Conservation (phyloP, 306 rosid genomes). For the Ormosia semicastrata region DNA sequence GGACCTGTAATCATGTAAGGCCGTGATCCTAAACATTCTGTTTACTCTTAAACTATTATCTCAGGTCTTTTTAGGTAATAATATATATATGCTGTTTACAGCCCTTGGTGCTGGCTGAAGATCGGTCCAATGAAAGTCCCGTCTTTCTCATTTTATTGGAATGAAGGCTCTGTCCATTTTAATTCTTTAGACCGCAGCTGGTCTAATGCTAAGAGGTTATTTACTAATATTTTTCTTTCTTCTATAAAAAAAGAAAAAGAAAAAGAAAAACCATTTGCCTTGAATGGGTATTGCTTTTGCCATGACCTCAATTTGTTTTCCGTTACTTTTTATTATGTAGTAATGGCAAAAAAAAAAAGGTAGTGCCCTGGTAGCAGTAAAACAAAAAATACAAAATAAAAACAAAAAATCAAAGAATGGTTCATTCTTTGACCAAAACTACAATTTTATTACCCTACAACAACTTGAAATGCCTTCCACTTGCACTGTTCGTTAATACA, state of each 20-base stretch:
- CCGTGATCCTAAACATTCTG: conserved; percentile 22
- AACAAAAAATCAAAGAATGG: neutral
- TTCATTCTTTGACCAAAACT: neutral
- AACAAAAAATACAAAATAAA: neutral
- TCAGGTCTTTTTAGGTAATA: neutral
- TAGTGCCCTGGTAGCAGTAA: neutral
- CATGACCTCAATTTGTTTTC: neutral
- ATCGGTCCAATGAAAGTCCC: neutral
- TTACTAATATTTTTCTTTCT: neutral
- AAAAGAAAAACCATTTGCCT: neutral
- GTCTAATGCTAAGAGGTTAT: neutral
- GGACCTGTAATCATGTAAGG: conserved; percentile 38
- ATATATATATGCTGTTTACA: neutral
- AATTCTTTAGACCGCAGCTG: neutral
- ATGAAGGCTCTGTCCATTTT: neutral
- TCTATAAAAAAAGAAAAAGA: too few relatives aligned
- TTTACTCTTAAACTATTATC: conserved; percentile 8
- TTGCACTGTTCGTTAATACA: conserved; percentile 4
- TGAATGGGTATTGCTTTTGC: neutral
- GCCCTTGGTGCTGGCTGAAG: neutral
- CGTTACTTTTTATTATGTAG: neutral
- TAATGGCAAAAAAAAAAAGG: neutral
- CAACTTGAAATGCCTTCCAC: neutral
- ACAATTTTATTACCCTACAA: neutral
- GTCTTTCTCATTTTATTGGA: neutral